Base-by-base conservation (phyloP, 345 rosid genomes). In the Gossypium arboreum region DNA sequence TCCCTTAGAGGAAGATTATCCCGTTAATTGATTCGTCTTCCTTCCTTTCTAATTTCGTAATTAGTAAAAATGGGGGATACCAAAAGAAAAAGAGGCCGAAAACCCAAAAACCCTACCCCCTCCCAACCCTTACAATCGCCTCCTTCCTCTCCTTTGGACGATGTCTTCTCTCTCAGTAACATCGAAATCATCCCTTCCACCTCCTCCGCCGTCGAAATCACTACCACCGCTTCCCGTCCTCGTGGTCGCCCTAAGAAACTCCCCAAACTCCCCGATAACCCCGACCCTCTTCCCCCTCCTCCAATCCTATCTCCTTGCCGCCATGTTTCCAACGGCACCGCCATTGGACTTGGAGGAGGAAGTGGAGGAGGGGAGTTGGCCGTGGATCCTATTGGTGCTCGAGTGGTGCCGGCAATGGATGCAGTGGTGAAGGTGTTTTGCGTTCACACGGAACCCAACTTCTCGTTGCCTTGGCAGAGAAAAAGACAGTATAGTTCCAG, bases 381-480 rank as follows among this genome's bases (percentile, higher is more conserved):
- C 2, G 59, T 11, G 6, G 29, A 22, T 20, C 13, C 54, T 0
- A 12, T 9, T 20, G 75, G 24, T 18, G 81, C 61, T 64, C 82
- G 85, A 73, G 90, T 81, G 22, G 70, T 84, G 16, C 86, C 89
- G 15, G 81, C 88, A 29, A 90, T 90, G 94, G 92, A 90, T 60
- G 83, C 91, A 1, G 92, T 88, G 15, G 94, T 90, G 47, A 90
- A 90, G 83, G 89, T 90, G 73, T 90, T 90, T 67, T 90, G 92
- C 56, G 90, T 86, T 50, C 94, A 88, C 48, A 84, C 91, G 10
- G 90, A 88, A 51, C 94, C 94, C 2, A 89, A 87, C 79, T 89
- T 87, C 78, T 89, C 94, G 47, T 84, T 86, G 41, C 86, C 91
- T 2, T 90, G 92, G 91, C 92, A 88, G 81, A 77, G 90, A 65